Percentiles rank a stretch among this genome's conserved stretches.
phyloP scores from a whole-genome alignment of 129 eudicot genomes.

The Tagetes patula region DNA sequence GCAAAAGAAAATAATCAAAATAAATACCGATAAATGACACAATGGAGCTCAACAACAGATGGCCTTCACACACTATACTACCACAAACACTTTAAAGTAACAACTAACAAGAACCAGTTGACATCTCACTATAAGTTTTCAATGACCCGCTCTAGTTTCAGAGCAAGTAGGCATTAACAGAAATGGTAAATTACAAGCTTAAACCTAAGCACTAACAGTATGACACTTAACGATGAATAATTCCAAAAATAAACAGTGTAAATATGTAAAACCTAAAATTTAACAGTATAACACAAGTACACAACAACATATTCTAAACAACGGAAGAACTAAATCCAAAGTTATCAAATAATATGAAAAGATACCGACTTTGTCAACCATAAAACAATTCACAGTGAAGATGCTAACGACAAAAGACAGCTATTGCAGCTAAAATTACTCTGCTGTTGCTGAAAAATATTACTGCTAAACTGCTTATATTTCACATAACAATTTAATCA shows the following conservation, averaged over 20 bases:
- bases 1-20: neutral
- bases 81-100: neutral
- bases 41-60: neutral
- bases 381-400: neutral
- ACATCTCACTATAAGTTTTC: constrained; percentile 10
- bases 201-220: neutral
- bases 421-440: neutral
- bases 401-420: neutral
- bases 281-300: neutral
- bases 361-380: neutral
- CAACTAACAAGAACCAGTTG: neutral
- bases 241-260: constrained; percentile 25
- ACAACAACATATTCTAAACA: neutral
- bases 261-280: neutral
- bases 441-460: neutral
- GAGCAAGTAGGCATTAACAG: neutral
- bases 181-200: neutral
- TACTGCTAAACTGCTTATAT: neutral
- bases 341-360: neutral
- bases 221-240: neutral
- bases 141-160: constrained; percentile 6
- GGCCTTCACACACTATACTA: constrained; percentile 8
- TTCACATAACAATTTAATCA: neutral
- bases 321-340: neutral
- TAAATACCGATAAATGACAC: neutral